Evolutionary conservation across 225 moss, liverwort and hornwort genomes (phyloP).

Genomic region (Physcomitrellopsis africana): DNA sequence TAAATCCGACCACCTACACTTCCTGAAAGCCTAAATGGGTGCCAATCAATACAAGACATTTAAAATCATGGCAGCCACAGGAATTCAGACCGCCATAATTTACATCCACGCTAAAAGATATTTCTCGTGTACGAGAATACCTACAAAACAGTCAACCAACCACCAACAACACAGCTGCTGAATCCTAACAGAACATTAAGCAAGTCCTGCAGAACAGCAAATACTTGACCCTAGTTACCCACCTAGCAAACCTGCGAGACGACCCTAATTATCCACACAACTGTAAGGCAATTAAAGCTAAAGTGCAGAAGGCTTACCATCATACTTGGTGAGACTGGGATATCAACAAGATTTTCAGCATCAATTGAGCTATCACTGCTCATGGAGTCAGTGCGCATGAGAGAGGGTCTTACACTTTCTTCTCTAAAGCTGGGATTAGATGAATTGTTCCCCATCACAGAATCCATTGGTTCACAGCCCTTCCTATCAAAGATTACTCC

Average conservation of each 20-base stretch:
- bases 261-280: too few species aligned
- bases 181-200: conserved; percentile 5
- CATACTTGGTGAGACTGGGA: conserved; percentile 49
- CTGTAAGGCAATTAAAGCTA: neutral
- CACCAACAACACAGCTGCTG: neutral
- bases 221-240: neutral
- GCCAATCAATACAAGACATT: too few species aligned
- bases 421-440: conserved; percentile 24
- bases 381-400: conserved; percentile 59
- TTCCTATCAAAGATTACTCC: neutral
- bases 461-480: conserved; percentile 30
- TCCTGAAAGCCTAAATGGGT: too few species aligned
- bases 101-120: too few species aligned
- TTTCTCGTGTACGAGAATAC: neutral
- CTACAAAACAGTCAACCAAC: neutral
- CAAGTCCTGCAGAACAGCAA: neutral
- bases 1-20: too few species aligned
- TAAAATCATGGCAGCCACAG: too few species aligned
- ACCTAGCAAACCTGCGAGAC: too few species aligned
- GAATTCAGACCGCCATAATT: too few species aligned
- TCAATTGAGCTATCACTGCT: conserved; percentile 62
- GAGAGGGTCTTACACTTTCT: conserved; percentile 31
- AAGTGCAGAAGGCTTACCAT: conserved; percentile 36
- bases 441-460: conserved; percentile 47
- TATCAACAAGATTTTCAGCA: conserved; percentile 48